Base-by-base conservation (phyloP, 192 early-diverging fungal species). In the Dimargaris cristalligena region DNA sequence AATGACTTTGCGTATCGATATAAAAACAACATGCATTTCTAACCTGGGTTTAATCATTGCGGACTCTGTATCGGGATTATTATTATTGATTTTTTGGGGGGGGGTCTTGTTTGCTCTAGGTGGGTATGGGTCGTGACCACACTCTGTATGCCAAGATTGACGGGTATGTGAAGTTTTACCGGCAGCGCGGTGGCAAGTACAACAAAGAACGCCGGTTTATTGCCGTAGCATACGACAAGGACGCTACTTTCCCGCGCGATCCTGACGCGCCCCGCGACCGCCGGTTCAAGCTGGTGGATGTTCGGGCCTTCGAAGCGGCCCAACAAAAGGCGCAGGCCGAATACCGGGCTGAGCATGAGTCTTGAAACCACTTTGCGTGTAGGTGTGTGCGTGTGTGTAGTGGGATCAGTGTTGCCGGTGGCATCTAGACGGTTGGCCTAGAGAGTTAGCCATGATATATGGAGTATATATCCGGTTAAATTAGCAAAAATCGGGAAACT, bases 151-250 rank as follows among this genome's bases (percentile, higher is more conserved):
- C 87, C 18, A 58, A 80, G 32, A 71, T 79, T 44, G 78, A 82
- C 0, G 87, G 87, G 14, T 86, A 72, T 50, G 83, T 89, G n/a
- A 78, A 74, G 60, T 82, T 87, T 38, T 89, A 89, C 58, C 74
- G 70, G 34, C 78, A 87, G 52, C 77, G 74, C 32, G 63, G 11
- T 55, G 58, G 76, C 78, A 49, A 71, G 74, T 56, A 82, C 61
- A 67, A 70, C 32, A 58, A 83, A 60, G 76, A 73, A 47, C 73
- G 81, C 38, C 75, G 82, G 30, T 80, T 71, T 67, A 76, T 89
- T 62, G 83, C 82, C 13, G 81, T 89, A 10, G 69, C 80, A 1
- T 66, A 80, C 57, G 59, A 79, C 41, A 77, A 77, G 61, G 76
- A 83, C 29, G 78, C 80, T 26, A 69, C 45, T 29, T 76, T 87